Percentiles rank a stretch among this genome's conserved stretches.
phyloP scores from a whole-genome alignment of 1,139 yeast species.

The Yamadazyma aaseri region DNA sequence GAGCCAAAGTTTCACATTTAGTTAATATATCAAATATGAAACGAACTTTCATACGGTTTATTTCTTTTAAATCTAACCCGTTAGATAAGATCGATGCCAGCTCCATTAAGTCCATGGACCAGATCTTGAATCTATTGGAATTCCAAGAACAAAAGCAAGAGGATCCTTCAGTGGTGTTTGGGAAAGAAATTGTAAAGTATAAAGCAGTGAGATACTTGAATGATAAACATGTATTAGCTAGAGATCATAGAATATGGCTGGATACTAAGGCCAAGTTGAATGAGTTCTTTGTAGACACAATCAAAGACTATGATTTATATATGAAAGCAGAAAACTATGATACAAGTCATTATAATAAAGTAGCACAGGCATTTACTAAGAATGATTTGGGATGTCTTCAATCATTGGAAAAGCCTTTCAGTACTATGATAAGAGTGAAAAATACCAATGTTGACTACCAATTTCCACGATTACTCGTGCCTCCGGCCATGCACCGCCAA shows the following conservation, averaged over 20 bases:
- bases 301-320: conserved; percentile 11
- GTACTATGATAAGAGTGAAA: conserved; percentile 6
- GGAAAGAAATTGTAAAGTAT: conserved; percentile 18
- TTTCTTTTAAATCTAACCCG: conserved; percentile 9
- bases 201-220: conserved; percentile 17
- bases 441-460: conserved; percentile 7
- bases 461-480: conserved; percentile 11
- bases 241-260: conserved; percentile 13
- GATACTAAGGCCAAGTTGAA: conserved; percentile 7
- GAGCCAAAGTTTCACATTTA: too few relatives aligned
- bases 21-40: conserved; percentile 1
- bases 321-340: conserved; percentile 3
- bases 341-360: conserved; percentile 4
- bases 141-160: conserved; percentile 1
- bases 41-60: neutral
- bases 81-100: conserved; percentile 14
- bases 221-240: conserved; percentile 12
- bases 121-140: conserved; percentile 14
- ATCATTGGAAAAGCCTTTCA: conserved; percentile 10
- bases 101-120: conserved; percentile 19
- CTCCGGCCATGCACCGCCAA: conserved; percentile 9
- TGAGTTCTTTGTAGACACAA: conserved; percentile 12
- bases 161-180: conserved; percentile 11
- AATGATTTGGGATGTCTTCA: conserved; percentile 13
- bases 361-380: conserved; percentile 10